Base-by-base conservation (phyloP, 805 yeast species). In the Nakazawaea wyomingensis region DNA sequence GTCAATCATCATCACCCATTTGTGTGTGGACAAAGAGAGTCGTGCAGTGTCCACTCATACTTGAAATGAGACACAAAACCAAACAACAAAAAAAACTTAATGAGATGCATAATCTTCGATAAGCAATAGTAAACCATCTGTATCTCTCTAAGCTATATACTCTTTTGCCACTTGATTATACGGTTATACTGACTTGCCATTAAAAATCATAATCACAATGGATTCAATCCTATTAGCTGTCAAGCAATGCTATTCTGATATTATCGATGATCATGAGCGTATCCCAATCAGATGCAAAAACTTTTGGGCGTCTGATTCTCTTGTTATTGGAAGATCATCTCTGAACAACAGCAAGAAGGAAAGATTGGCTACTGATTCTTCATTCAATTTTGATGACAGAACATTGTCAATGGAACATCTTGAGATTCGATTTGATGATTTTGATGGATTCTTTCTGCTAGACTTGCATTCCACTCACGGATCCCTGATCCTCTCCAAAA, bases 341-440 rank as follows among this genome's bases (percentile, higher is more conserved):
- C 22, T 32, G 22, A 20, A 32, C 19, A 18, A 22, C 6, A 11
- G n/a, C 14, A 22, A 26, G 16, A 24, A 30, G 18, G 37, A 27
- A 17, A 24, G 43, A 11, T 10, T 16, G 13, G 17, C 16, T 24
- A 4, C 10, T 8, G 13, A 9, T 5, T 32, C 6, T 2, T 17
- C 27, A 26, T 32, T 32, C 3, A 24, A 24, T n/a, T 41, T 34
- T 16, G 38, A 26, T 18, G 44, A 41, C 14, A 34, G 44, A 21
- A 41, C 44, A 5, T 17, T 41, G 8, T 41, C 44, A 14, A 24
- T 28, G 26, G 34, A 41, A n/a, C 44, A 41, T 20, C 7, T 39
- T 21, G 34, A n/a, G 29, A 8, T 38, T 30, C 4, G 9, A 21
- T 21, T 19, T 5, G 7, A 32, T 22, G 18, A 16, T 10, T 8